Conservation (phyloP, 257 asterid genomes). For the Solanum appendiculatum region DNA sequence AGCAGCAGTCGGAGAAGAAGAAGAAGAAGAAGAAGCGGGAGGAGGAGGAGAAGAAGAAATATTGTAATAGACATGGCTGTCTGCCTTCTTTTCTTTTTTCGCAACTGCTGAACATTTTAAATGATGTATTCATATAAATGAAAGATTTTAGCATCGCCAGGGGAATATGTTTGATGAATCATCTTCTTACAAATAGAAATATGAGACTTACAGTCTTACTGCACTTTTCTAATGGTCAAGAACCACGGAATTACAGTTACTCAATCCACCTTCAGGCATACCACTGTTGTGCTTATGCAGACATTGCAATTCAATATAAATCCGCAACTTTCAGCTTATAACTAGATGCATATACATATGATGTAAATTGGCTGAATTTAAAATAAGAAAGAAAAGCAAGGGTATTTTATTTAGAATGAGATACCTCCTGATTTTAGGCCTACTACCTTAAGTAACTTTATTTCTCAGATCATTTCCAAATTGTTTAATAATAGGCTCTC, state of each 20-base stretch:
- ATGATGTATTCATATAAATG: neutral
- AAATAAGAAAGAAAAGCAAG: neutral
- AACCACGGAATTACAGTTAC: neutral
- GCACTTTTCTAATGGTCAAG: neutral
- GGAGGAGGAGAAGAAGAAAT: neutral
- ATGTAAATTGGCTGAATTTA: neutral
- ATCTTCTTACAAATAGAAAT: too few relatives aligned
- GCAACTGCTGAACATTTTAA: neutral
- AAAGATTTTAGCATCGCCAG: neutral
- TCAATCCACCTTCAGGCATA: neutral
- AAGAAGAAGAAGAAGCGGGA: too few relatives aligned
- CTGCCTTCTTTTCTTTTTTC: neutral
- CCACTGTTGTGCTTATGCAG: neutral
- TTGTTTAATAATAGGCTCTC: neutral
- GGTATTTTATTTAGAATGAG: neutral
- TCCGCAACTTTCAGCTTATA: neutral
- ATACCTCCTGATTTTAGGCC: neutral
- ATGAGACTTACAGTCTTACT: neutral
- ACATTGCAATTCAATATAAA: neutral
- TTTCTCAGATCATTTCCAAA: neutral
- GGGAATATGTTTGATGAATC: neutral
- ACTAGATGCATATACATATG: neutral
- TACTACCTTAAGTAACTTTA: neutral
- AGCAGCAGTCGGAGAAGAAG: too few relatives aligned
- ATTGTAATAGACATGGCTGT: neutral